Evolutionary conservation across 1,284 basidiomycete species (phyloP).

Genomic region (Peniophora sp.): DNA sequence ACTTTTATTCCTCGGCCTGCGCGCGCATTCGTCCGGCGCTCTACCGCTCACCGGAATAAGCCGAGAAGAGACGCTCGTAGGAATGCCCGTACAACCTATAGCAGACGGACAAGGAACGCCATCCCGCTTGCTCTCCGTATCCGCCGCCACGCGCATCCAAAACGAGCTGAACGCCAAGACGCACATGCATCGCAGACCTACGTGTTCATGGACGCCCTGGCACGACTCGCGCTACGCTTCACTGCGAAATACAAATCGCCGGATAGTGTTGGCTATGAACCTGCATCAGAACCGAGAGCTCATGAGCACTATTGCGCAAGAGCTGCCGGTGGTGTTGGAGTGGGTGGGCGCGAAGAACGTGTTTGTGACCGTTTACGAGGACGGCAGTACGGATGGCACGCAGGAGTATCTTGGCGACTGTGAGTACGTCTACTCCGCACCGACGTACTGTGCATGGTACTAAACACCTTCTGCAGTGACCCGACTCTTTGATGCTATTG

Average conservation of each 20-base stretch:
- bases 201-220: neutral
- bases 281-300: conserved; percentile 3
- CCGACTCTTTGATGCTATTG: neutral
- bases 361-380: conserved; percentile 19
- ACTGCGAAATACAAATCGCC: neutral
- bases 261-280: neutral
- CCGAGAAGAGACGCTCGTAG: no score
- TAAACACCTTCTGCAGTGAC: neutral
- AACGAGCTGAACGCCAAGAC: no score
- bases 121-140: no score
- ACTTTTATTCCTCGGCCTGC: no score
- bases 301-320: conserved; percentile 14
- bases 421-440: neutral
- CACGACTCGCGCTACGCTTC: neutral
- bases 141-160: no score
- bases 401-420: conserved; percentile 11
- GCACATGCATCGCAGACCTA: neutral
- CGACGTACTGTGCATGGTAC: neutral
- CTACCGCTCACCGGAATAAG: no score
- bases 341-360: conserved; percentile 9
- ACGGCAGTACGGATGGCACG: conserved; percentile 18
- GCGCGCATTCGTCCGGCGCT: no score
- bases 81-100: no score
- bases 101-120: no score
- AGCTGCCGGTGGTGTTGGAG: conserved; percentile 11